These are phyloP conservation scores for Chloropicon primus DNA, from an alignment of 139 green algal species.

Conservation along the genomic window DNA sequence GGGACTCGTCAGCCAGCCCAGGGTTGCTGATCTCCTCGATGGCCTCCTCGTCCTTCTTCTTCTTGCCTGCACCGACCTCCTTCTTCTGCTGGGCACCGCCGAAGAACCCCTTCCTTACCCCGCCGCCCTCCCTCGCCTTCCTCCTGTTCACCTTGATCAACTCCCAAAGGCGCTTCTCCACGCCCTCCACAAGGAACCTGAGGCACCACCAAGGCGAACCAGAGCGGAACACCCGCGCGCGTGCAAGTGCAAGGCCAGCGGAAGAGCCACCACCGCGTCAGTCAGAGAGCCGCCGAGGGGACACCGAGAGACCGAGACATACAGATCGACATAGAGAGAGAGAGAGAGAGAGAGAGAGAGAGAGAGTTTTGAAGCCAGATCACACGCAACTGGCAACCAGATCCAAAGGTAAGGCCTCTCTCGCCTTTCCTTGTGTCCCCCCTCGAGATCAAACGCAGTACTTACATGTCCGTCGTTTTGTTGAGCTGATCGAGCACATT, in stretches of 20 bases:
- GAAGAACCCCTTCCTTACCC: neutral
- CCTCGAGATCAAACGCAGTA: no score
- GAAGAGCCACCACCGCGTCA: no score
- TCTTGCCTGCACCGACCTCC: neutral
- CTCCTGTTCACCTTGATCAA: neutral
- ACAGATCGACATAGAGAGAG: neutral
- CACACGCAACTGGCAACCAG: no score
- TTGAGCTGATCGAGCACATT: neutral
- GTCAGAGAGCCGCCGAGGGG: no score
- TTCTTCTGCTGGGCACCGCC: neutral
- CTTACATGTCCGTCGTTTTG: neutral
- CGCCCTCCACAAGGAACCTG: neutral
- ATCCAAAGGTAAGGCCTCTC: no score
- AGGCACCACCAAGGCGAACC: no score
- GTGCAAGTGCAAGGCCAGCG: no score
- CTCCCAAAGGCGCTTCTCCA: neutral
- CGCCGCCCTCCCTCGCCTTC: neutral
- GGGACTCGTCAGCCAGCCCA: neutral
- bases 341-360: neutral
- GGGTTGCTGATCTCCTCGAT: neutral
- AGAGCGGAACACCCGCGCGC: no score
- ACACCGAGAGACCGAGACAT: neutral
- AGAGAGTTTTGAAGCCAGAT: neutral
- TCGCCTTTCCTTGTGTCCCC: no score
- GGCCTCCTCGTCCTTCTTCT: neutral